Evolutionary conservation across 306 rosid genomes (phyloP), one percentile per base, ranked within the genome.

Genomic region (Albizia julibrissin): DNA sequence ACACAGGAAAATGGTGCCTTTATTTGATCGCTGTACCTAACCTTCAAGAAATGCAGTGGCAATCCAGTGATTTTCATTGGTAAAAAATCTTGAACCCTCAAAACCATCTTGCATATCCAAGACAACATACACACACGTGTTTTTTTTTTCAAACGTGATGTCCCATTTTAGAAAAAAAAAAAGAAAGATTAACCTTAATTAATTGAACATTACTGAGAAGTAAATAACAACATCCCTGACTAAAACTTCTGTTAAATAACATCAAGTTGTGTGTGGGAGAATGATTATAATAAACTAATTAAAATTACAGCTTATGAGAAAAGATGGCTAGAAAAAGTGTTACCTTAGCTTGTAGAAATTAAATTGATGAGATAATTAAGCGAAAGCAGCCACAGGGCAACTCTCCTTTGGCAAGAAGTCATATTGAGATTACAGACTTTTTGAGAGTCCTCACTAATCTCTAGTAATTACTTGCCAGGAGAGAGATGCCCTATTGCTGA

Each of bases 331-430:
- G 16, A 46, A 15, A 47, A 14, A 15, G 19, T 5, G 19, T 47
- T 47, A 47, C 54, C 54, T 47, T 47, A 47, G 6, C 54, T 47
- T 47, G 18, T 3, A 47, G 54, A 47, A 47, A 47, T 47, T 47
- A 47, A 47, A 47, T 47, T 47, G 6, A 3, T 14, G 2, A 65
- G 72, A 65, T 56, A 81, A 37, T 37, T 37, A 90, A 87, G 90
- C 92, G 67, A 84, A 83, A 83, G 31, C 71, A 87, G 85, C 85
- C 65, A 77, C 33, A 82, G 88, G 90, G 86, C 88, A 87, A 83
- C 94, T 87, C 91, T 91, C 86, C 93, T 75, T 89, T 91, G 88
- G 89, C 93, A 86, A 79, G 88, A 58, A n/a, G 5, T 83, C 21
- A 74, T 13, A 11, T 40, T 66, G 70, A 18, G 65, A 58, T 58